Conservation (phyloP, 179 eudicot species). For the Spergularia azorica region DNA sequence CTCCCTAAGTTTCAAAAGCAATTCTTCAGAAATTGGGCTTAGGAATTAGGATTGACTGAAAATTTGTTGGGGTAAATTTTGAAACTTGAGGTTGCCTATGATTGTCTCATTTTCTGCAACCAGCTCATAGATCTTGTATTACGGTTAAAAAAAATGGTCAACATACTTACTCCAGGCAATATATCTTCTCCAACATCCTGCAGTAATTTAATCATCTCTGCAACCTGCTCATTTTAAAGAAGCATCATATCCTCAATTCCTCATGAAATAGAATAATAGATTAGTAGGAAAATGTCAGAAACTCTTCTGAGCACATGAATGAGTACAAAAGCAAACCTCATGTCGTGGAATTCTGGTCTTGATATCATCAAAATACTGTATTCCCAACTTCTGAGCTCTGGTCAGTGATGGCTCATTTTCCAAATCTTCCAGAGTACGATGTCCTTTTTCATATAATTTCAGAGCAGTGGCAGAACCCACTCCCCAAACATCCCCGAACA, state of each 20-base stretch:
- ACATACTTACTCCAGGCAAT: slow-evolving; percentile 73
- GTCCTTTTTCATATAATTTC: slow-evolving; percentile 89
- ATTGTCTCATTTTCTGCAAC: neutral
- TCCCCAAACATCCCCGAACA: slow-evolving; percentile 98
- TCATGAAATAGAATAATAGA: slow-evolving; percentile 13
- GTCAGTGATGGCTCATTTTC: slow-evolving; percentile 68
- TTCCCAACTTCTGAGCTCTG: slow-evolving; percentile 70
- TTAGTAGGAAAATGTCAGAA: neutral
- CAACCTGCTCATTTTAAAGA: slow-evolving; percentile 48
- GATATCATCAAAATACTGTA: slow-evolving; percentile 90
- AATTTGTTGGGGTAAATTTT: neutral
- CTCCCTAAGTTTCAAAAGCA: too few relatives aligned
- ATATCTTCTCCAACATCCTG: slow-evolving; percentile 71
- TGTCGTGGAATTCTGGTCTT: slow-evolving; percentile 89
- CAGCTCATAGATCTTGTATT: neutral
- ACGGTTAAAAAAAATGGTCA: slow-evolving; percentile 9
- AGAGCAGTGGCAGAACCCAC: slow-evolving; percentile 93
- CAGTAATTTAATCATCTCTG: slow-evolving; percentile 78
- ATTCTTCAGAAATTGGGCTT: neutral
- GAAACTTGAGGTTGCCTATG: neutral
- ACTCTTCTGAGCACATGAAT: neutral
- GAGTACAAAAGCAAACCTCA: slow-evolving; percentile 54
- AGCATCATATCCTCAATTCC: neutral
- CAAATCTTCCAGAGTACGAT: slow-evolving; percentile 78
- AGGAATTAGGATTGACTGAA: neutral